Evolutionary conservation across 2,329 filamentous ascomycete species (phyloP).

Genomic region (Neophaeococcomyces mojaviensis): DNA sequence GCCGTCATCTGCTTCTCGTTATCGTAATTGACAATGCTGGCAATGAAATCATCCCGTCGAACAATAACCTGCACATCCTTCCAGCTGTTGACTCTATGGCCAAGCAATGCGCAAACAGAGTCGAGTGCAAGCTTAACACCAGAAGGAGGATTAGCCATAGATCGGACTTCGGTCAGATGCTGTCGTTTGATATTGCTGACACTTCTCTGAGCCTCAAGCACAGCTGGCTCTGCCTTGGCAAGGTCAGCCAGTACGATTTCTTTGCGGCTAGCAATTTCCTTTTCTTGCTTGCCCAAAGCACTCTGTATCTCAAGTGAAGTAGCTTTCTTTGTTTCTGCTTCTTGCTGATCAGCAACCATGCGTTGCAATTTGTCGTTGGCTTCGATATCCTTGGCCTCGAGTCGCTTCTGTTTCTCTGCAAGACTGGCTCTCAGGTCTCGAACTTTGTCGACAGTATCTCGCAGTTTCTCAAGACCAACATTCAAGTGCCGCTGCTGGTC

Average conservation of each 20-base stretch:
- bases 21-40: slow-evolving; percentile 94
- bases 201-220: slow-evolving; percentile 85
- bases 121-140: slow-evolving; percentile 89
- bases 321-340: slow-evolving; percentile 84
- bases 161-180: slow-evolving; percentile 93
- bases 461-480: slow-evolving; percentile 92
- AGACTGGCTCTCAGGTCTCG: slow-evolving; percentile 83
- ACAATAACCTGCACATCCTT: slow-evolving; percentile 83
- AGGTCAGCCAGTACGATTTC: slow-evolving; percentile 82
- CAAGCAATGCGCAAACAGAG: slow-evolving; percentile 90
- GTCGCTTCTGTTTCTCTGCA: slow-evolving; percentile 85
- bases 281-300: slow-evolving; percentile 80
- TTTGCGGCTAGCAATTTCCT: slow-evolving; percentile 72
- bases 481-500: slow-evolving; percentile 98
- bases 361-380: slow-evolving; percentile 95
- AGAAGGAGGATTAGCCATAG: slow-evolving; percentile 85
- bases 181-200: slow-evolving; percentile 98
- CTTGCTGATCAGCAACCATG: slow-evolving; percentile 92
- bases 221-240: slow-evolving; percentile 84
- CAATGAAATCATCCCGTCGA: slow-evolving; percentile 91
- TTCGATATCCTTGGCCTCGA: slow-evolving; percentile 89
- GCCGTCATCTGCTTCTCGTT: slow-evolving; percentile 94
- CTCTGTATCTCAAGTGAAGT: slow-evolving; percentile 83
- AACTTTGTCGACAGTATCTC: slow-evolving; percentile 96
- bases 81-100: slow-evolving; percentile 85